These are phyloP conservation scores for Phytophthora melonis DNA, from an alignment of 352 stramenopile species.

Conservation along the genomic window DNA sequence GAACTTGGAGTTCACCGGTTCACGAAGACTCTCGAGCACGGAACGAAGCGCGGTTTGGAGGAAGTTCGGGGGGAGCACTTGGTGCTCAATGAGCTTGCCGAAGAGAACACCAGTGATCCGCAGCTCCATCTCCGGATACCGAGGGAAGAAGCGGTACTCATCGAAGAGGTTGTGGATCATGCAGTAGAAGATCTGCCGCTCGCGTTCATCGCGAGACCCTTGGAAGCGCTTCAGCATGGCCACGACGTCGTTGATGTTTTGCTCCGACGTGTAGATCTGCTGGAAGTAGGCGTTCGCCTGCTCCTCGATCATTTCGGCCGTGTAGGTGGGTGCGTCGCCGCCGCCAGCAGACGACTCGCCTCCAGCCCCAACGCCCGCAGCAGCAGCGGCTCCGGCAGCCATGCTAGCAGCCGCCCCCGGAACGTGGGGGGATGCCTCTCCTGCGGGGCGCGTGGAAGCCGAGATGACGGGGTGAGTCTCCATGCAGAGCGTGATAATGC, in stretches of 20 bases:
- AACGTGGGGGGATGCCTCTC: constrained; percentile 42
- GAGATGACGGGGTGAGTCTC: constrained; percentile 86
- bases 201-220: constrained; percentile 93
- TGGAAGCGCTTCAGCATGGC: constrained; percentile 99
- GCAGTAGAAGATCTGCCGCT: constrained; percentile 99
- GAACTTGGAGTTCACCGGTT: constrained; percentile 97
- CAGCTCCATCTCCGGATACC: constrained; percentile 99
- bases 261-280: constrained; percentile 99
- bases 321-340: constrained; percentile 62
- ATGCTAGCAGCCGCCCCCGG: constrained; percentile 20
- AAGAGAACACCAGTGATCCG: constrained; percentile 99
- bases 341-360: constrained; percentile 29
- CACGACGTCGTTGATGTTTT: constrained; percentile 98
- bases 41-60: constrained; percentile 98
- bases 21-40: constrained; percentile 97
- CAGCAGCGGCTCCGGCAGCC: constrained; percentile 17
- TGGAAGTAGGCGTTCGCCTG: constrained; percentile 99
- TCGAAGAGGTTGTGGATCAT: constrained; percentile 99
- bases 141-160: constrained; percentile 99
- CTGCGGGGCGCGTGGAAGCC: constrained; percentile 58
- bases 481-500: constrained; percentile 84
- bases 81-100: constrained; percentile 98
- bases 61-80: constrained; percentile 98
- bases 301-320: constrained; percentile 98
- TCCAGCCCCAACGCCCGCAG: constrained; percentile 16